These are phyloP conservation scores for Bipolaris bicolor DNA, from an alignment of 2,329 filamentous ascomycete genomes.

Conservation along the genomic window DNA sequence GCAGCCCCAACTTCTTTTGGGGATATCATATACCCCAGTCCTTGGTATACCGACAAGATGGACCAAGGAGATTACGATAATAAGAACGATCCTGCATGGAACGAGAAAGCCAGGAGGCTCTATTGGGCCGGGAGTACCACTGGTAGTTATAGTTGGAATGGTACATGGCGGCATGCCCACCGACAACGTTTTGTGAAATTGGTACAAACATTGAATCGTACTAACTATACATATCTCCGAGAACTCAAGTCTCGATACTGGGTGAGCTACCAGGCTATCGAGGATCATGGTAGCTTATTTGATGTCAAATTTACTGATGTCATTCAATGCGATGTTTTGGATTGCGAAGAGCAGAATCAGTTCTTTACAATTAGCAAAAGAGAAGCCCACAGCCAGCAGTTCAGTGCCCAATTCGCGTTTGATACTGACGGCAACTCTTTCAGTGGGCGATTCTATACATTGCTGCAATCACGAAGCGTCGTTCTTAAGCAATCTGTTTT, in stretches of 20 bases:
- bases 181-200: conserved; percentile 56
- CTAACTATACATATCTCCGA: conserved; percentile 14
- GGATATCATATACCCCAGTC: conserved; percentile 59
- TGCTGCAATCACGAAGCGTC: conserved; percentile 15
- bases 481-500: conserved; percentile 45
- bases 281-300: conserved; percentile 48
- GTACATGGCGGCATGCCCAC: conserved; percentile 54
- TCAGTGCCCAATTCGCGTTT: conserved; percentile 19
- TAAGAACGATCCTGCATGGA: conserved; percentile 55
- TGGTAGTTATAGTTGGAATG: too few species aligned
- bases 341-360: conserved; percentile 17
- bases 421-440: conserved; percentile 32
- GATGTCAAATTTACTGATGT: conserved; percentile 56
- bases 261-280: neutral
- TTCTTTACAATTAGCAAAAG: conserved; percentile 18
- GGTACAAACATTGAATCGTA: conserved; percentile 21
- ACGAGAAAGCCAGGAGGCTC: conserved; percentile 56
- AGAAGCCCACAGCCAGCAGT: conserved; percentile 5
- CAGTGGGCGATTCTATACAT: conserved; percentile 26
- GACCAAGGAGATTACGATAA: conserved; percentile 50
- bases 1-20: conserved; percentile 56
- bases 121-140: conserved; percentile 66
- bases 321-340: conserved; percentile 50
- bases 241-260: neutral
- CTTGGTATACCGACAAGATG: conserved; percentile 55